Percentiles rank a stretch among this genome's conserved stretches.
phyloP scores from a whole-genome alignment of 352 stramenopile species.

The Globisporangium viniferum region DNA sequence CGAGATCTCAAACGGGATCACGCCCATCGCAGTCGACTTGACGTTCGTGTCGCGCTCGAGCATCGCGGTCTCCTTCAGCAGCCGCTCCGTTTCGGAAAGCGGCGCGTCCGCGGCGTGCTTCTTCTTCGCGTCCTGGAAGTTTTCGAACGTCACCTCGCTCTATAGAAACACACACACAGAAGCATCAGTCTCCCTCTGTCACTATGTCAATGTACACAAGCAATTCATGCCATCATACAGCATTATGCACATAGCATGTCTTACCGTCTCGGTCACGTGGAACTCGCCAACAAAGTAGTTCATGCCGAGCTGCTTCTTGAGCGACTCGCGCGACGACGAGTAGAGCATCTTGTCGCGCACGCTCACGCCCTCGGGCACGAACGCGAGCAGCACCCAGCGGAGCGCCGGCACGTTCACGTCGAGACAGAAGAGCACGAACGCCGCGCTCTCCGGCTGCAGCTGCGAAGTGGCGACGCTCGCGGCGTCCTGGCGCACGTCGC shows the following conservation, averaged over 20 bases:
- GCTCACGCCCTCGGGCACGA: conserved; percentile 70
- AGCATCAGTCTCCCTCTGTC: not conserved
- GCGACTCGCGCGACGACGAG: conserved; percentile 86
- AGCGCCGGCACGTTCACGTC: conserved; percentile 66
- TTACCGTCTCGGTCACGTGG: conserved; percentile 76
- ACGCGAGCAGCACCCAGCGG: conserved; percentile 78
- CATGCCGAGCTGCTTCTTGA: conserved; percentile 88
- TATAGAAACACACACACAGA: conserved; percentile 16
- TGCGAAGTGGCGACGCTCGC: conserved; percentile 24
- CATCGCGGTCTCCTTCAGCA: conserved; percentile 78
- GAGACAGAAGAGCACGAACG: conserved; percentile 77
- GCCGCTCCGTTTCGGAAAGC: conserved; percentile 79
- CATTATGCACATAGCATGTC: not conserved
- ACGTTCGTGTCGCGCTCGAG: conserved; percentile 81
- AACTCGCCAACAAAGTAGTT: conserved; percentile 91
- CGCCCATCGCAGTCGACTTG: conserved; percentile 86
- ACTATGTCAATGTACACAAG: not conserved
- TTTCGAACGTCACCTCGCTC: conserved; percentile 78
- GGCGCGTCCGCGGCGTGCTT: conserved; percentile 70
- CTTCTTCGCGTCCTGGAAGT: conserved; percentile 68
- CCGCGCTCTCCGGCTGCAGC: conserved; percentile 39
- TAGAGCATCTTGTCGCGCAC: conserved; percentile 92
- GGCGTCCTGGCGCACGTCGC: conserved; percentile 44
- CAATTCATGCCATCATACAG: not conserved
- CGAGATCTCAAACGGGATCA: conserved; percentile 85